Percentiles rank a stretch among this genome's conserved stretches.
These are phyloP conservation scores for Saccharomycopsis fodiens DNA, from an alignment of 805 yeast species.

Conservation along the genomic window DNA sequence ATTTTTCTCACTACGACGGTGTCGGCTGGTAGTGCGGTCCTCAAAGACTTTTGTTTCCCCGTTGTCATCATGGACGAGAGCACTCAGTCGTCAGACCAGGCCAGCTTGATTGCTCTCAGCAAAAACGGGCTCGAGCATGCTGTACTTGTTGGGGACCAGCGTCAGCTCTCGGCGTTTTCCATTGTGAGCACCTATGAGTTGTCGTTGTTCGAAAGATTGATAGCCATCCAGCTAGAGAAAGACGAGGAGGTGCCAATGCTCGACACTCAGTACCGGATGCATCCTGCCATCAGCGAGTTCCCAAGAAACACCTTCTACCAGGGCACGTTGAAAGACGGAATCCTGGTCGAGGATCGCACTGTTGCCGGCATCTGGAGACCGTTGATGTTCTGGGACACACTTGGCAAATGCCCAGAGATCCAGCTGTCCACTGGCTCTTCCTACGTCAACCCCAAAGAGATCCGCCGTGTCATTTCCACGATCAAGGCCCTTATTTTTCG, in stretches of 20 bases:
- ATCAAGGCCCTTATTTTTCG: constrained; percentile 45
- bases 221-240: constrained; percentile 53
- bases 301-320: constrained; percentile 46
- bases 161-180: constrained; percentile 65
- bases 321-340: constrained; percentile 48
- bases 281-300: constrained; percentile 53
- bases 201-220: constrained; percentile 61
- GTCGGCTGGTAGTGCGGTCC: constrained; percentile 59
- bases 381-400: constrained; percentile 52
- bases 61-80: constrained; percentile 75
- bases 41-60: constrained; percentile 51
- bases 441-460: constrained; percentile 49
- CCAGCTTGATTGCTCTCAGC: constrained; percentile 62
- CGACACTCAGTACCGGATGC: constrained; percentile 65
- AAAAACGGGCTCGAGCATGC: constrained; percentile 60
- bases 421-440: constrained; percentile 50
- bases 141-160: constrained; percentile 70
- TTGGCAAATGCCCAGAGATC: constrained; percentile 39
- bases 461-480: constrained; percentile 37
- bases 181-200: constrained; percentile 58
- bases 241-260: constrained; percentile 57
- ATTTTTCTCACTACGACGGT: constrained; percentile 69
- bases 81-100: constrained; percentile 69
- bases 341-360: constrained; percentile 42
- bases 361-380: constrained; percentile 46